Evolutionary conservation across 495 filamentous ascomycete genomes (phyloP).

Genomic region (Schizothecium vesticola): DNA sequence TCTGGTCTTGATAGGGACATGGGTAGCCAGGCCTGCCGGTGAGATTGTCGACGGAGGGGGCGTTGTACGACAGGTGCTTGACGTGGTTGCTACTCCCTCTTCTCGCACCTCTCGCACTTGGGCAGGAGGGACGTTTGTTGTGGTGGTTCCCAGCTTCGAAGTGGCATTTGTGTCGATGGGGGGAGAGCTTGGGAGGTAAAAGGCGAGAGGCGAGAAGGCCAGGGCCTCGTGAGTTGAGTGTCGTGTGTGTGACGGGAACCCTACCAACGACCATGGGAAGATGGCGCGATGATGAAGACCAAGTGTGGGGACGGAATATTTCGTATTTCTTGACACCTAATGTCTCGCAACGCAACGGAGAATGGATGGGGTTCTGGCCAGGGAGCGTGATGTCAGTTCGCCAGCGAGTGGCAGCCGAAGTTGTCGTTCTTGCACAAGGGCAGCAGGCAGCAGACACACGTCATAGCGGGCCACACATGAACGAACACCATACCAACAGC

Average conservation of each 20-base stretch:
- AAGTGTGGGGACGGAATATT: no score
- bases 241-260: background rate
- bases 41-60: background rate
- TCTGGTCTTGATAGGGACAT: background rate
- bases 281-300: background rate
- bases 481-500: background rate
- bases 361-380: no score
- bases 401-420: background rate
- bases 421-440: background rate
- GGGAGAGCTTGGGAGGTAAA: background rate
- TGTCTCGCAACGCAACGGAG: no score
- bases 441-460: background rate
- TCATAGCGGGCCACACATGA: background rate
- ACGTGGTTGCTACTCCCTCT: background rate
- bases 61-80: background rate
- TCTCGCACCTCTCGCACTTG: no score
- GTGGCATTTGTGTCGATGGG: background rate
- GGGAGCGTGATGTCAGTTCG: background rate
- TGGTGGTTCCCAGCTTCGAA: background rate
- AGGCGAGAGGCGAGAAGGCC: background rate
- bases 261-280: background rate
- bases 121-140: background rate
- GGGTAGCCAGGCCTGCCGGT: background rate
- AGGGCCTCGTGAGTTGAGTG: background rate
- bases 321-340: background rate